phyloP scores from a whole-genome alignment of 2,329 filamentous ascomycete genomes.

The Alternaria ventricosa region DNA sequence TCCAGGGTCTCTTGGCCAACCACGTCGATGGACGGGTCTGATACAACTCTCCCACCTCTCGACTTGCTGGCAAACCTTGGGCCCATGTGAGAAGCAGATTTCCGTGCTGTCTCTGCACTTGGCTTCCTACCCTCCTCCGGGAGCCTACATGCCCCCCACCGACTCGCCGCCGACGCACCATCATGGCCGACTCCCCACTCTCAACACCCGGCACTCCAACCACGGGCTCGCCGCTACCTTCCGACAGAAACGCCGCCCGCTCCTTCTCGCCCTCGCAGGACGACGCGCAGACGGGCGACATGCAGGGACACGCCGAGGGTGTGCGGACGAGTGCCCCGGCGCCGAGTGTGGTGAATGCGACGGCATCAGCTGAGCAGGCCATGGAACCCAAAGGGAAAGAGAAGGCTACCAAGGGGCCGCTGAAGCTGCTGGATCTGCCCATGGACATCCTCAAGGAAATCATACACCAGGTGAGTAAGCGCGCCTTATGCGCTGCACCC shows the following conservation, averaged over 20 bases:
- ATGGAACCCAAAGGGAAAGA: slow-evolving; percentile 59
- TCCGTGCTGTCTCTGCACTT: slow-evolving; percentile 29
- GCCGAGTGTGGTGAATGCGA: slow-evolving; percentile 7
- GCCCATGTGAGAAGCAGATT: slow-evolving; percentile 27
- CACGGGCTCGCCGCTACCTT: slow-evolving; percentile 36
- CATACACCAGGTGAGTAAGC: slow-evolving; percentile 70
- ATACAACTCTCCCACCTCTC: slow-evolving; percentile 14
- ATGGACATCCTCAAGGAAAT: slow-evolving; percentile 80
- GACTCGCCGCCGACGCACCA: slow-evolving; percentile 33
- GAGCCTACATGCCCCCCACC: slow-evolving; percentile 35
- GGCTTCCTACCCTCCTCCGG: slow-evolving; percentile 26
- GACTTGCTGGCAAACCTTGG: slow-evolving; percentile 27
- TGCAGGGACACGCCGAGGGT: slow-evolving; percentile 17
- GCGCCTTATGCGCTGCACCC: neutral
- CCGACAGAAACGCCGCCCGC: slow-evolving; percentile 30
- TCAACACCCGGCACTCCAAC: slow-evolving; percentile 35
- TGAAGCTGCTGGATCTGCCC: slow-evolving; percentile 75
- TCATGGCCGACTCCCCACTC: slow-evolving; percentile 44
- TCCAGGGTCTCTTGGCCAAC: slow-evolving; percentile 21
- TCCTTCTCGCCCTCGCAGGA: slow-evolving; percentile 29
- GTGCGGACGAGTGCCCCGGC: slow-evolving; percentile 18
- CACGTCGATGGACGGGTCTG: slow-evolving; percentile 17
- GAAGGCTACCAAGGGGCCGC: slow-evolving; percentile 59
- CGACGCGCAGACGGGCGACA: slow-evolving; percentile 26
- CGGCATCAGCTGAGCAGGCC: slow-evolving; percentile 32